These are phyloP conservation scores for Glaciozyma antarctica DNA, from an alignment of 768 basidiomycete genomes.

Conservation along the genomic window DNA sequence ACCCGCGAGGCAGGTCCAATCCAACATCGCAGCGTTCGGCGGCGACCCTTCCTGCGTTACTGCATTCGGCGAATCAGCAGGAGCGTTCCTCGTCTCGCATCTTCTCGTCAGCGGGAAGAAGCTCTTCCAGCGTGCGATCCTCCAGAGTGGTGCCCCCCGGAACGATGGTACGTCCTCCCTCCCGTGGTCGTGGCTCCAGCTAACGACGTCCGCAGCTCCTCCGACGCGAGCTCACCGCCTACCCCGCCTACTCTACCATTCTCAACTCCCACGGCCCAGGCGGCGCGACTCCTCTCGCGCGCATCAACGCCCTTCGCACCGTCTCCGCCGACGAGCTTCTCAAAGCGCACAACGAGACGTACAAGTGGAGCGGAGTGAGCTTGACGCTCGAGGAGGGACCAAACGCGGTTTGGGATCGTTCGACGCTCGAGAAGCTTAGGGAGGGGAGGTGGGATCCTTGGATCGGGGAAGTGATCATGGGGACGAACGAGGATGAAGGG, in stretches of 20 bases:
- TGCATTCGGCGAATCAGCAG: constrained; percentile 51
- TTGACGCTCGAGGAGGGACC: neutral
- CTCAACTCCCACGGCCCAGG: constrained; percentile 6
- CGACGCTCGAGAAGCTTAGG: neutral
- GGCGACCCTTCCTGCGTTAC: constrained; percentile 44
- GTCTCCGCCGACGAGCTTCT: constrained; percentile 2
- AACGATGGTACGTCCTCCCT: constrained; percentile 14
- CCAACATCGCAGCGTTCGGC: constrained; percentile 38
- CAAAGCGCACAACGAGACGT: constrained; percentile 9
- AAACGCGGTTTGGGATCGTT: constrained; percentile 7
- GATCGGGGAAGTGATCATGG: constrained; percentile 13
- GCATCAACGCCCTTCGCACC: constrained; percentile 11
- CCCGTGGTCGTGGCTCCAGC: neutral
- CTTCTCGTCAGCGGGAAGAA: constrained; percentile 30
- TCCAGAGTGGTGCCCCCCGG: constrained; percentile 21
- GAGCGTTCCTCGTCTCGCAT: constrained; percentile 44
- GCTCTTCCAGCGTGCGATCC: constrained; percentile 20
- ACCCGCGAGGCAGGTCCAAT: constrained; percentile 31
- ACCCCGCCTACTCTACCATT: constrained; percentile 15
- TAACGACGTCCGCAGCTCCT: constrained; percentile 5
- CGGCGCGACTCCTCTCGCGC: neutral
- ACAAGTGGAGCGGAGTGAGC: neutral
- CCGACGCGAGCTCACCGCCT: constrained; percentile 10
- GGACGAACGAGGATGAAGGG: constrained; percentile 24
- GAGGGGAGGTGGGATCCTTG: constrained; percentile 20